Percentiles rank a stretch among this genome's conserved stretches.
phyloP scores from a whole-genome alignment of 192 early-diverging fungal genomes.

The Coemansia reversa region DNA sequence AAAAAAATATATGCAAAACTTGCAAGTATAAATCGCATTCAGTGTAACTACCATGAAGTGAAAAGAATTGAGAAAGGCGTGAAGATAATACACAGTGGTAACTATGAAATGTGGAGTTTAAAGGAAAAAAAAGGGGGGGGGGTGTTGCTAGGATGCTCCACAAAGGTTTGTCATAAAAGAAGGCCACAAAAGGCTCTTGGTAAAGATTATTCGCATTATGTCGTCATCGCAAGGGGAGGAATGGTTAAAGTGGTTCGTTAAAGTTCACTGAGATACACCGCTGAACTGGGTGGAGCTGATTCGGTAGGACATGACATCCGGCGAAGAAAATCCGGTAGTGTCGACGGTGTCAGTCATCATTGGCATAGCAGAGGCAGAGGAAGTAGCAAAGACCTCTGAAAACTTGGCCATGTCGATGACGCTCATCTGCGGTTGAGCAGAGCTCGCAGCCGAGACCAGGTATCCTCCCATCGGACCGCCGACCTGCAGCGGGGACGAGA shows the following conservation, averaged over 20 bases:
- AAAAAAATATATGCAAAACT: too few relatives aligned
- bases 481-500: constrained; percentile 35
- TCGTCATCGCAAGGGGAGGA: neutral
- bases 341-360: constrained; percentile 3
- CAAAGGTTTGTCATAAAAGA: neutral
- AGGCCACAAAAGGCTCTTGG: neutral
- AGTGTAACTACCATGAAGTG: neutral
- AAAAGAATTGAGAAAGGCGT: neutral
- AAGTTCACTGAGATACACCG: constrained; percentile 7
- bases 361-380: constrained; percentile 10
- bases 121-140: neutral
- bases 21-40: too few relatives aligned
- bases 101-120: neutral
- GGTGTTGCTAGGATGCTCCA: neutral
- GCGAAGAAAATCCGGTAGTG: too few relatives aligned
- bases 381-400: constrained; percentile 30
- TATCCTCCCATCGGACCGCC: constrained; percentile 30
- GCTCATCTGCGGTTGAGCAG: constrained; percentile 10
- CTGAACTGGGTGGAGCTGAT: constrained; percentile 3
- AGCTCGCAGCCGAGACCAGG: neutral
- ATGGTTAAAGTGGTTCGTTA: neutral
- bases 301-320: too few relatives aligned
- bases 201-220: neutral
- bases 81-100: neutral
- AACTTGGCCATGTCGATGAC: constrained; percentile 41